phyloP scores from a whole-genome alignment of 2,329 filamentous ascomycete genomes.

The Cordyceps cateniannulata region DNA sequence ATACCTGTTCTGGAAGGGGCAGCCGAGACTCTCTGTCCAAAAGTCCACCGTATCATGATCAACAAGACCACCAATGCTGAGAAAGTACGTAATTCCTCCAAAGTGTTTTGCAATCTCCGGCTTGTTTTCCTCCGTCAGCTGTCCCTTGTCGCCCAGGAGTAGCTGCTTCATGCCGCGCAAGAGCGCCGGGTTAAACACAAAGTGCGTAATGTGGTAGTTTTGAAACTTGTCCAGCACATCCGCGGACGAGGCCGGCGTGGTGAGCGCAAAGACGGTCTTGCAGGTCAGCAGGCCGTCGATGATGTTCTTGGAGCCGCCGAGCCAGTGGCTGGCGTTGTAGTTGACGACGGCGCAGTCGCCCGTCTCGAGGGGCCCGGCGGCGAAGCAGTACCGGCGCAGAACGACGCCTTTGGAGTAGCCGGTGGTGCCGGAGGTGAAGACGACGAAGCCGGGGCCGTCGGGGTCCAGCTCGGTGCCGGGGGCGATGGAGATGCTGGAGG shows the following conservation, averaged over 20 bases:
- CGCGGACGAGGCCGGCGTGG: conserved; percentile 6
- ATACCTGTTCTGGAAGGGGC: conserved; percentile 14
- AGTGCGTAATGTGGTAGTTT: conserved; percentile 11
- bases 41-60: conserved; percentile 11
- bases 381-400: conserved; percentile 31
- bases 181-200: conserved; percentile 13
- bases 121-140: conserved; percentile 6
- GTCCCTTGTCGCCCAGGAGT: background rate
- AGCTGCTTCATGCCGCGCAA: conserved; percentile 16
- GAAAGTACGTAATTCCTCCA: background rate
- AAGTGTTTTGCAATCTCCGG: background rate
- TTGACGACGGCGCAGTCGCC: conserved; percentile 12
- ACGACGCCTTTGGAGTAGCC: conserved; percentile 72
- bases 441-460: conserved; percentile 15
- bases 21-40: conserved; percentile 14
- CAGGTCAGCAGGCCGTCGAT: conserved; percentile 15
- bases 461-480: conserved; percentile 11
- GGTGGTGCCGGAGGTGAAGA: conserved; percentile 64
- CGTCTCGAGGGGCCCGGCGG: background rate
- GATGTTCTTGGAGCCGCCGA: conserved; percentile 14
- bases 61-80: conserved; percentile 1
- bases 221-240: conserved; percentile 15
- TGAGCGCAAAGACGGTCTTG: conserved; percentile 14
- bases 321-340: conserved; percentile 18
- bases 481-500: conserved; percentile 11